phyloP scores from a whole-genome alignment of 345 rosid species.

The Hypericum perforatum region DNA sequence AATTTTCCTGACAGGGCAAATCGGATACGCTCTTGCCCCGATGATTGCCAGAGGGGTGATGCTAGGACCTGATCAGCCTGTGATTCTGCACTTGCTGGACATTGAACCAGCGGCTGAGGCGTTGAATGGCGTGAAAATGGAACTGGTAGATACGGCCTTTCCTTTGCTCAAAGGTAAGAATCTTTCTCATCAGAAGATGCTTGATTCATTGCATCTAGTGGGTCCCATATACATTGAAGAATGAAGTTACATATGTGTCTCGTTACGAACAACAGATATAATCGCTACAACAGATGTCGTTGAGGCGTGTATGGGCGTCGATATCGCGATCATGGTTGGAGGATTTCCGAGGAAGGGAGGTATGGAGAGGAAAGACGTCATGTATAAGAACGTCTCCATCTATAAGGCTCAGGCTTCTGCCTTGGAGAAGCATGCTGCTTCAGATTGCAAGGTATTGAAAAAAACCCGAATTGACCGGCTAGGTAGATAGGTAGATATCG shows the following conservation, averaged over 20 bases:
- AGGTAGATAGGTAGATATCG: too few species aligned
- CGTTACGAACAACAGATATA: slow-evolving; percentile 28
- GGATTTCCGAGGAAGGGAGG: slow-evolving; percentile 62
- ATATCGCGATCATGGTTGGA: slow-evolving; percentile 63
- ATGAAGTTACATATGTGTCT: too few species aligned
- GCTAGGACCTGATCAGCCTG: slow-evolving; percentile 79
- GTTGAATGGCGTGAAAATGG: slow-evolving; percentile 68
- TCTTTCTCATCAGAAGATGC: too few species aligned
- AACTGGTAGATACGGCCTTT: slow-evolving; percentile 67
- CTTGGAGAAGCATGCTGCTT: slow-evolving; percentile 59
- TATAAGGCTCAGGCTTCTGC: slow-evolving; percentile 86
- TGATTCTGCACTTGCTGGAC: slow-evolving; percentile 74
- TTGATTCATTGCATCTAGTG: too few species aligned
- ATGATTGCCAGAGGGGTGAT: slow-evolving; percentile 74
- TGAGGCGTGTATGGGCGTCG: slow-evolving; percentile 61
- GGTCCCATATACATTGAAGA: too few species aligned
- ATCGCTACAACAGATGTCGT: slow-evolving; percentile 54
- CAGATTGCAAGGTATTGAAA: slow-evolving; percentile 62
- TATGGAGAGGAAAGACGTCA: slow-evolving; percentile 71
- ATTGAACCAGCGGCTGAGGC: slow-evolving; percentile 53
- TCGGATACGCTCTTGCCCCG: slow-evolving; percentile 75
- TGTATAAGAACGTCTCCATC: slow-evolving; percentile 54
- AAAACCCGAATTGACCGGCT: not conserved
- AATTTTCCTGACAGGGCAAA: slow-evolving; percentile 43
- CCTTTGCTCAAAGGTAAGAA: slow-evolving; percentile 56